Evolutionary conservation across 2,329 filamentous ascomycete species (phyloP).

Genomic region (Exophiala phaeomuriformis): DNA sequence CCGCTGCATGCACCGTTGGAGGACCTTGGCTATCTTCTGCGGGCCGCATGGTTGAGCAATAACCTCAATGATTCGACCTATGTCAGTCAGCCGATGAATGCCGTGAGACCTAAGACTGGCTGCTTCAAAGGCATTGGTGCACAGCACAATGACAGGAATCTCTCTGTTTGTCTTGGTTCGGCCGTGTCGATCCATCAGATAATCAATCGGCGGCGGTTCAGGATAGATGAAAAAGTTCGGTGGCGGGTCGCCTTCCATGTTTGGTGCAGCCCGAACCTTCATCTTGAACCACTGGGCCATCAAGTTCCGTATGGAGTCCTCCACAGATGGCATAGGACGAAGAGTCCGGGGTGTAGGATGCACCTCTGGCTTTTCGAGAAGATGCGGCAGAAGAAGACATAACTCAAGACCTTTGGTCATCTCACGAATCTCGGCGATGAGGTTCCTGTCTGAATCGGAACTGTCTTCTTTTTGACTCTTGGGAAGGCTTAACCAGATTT

Average conservation of each 20-base stretch:
- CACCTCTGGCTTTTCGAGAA: not conserved
- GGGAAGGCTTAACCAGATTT: conserved; percentile 22
- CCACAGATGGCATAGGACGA: conserved; percentile 18
- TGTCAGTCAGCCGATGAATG: conserved; percentile 18
- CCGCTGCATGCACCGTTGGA: conserved; percentile 26
- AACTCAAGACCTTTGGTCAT: conserved; percentile 13
- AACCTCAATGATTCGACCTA: conserved; percentile 34
- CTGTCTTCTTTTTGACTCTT: conserved; percentile 1
- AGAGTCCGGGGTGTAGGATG: not conserved
- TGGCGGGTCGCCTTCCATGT: conserved; percentile 12
- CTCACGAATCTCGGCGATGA: conserved; percentile 13
- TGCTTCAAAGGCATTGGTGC: conserved; percentile 34
- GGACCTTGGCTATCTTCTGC: conserved; percentile 36
- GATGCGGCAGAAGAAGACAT: conserved; percentile 13
- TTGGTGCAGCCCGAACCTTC: conserved; percentile 14
- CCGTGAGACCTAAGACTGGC: conserved; percentile 29
- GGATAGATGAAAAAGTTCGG: conserved; percentile 23
- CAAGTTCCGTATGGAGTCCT: conserved; percentile 15
- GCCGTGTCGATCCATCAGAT: conserved; percentile 33
- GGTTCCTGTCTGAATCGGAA: conserved; percentile 1
- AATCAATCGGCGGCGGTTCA: conserved; percentile 30
- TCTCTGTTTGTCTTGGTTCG: conserved; percentile 27
- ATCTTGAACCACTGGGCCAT: conserved; percentile 21
- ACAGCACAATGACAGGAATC: conserved; percentile 34
- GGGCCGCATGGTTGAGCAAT: conserved; percentile 37